Evolutionary conservation across 306 rosid species (phyloP).

Genomic region (Fragaria nilgerrensis): DNA sequence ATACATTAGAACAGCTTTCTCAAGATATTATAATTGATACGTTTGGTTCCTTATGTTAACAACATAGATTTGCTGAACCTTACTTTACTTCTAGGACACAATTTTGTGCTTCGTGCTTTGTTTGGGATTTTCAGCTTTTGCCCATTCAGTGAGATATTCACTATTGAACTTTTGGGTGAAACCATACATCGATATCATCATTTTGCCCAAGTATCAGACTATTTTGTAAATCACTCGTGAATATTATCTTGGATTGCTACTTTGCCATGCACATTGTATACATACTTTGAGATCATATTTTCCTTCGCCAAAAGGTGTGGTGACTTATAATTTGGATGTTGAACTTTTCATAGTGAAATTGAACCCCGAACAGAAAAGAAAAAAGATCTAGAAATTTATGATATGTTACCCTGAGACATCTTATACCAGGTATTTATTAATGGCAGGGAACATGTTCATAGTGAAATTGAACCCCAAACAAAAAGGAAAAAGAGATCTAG

Average conservation of each 20-base stretch:
- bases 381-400: neutral
- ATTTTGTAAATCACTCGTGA: neutral
- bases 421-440: neutral
- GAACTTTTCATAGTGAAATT: neutral
- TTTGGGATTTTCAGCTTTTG: neutral
- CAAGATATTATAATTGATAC: neutral
- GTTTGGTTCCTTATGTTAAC: constrained; percentile 1
- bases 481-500: neutral
- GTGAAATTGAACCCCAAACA: neutral
- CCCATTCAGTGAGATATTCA: neutral
- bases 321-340: neutral
- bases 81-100: neutral
- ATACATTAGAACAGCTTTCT: neutral
- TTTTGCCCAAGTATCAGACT: neutral
- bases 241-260: neutral
- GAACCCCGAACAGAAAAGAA: neutral
- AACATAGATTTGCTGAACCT: neutral
- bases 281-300: neutral
- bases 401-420: neutral
- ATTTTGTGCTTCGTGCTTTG: neutral
- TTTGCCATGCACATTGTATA: neutral
- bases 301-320: neutral
- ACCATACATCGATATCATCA: neutral
- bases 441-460: constrained; percentile 48
- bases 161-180: neutral